Evolutionary conservation across 495 filamentous ascomycete species (phyloP), one percentile per base, ranked within the genome.

Genomic region (Trichoderma asperelloides): DNA sequence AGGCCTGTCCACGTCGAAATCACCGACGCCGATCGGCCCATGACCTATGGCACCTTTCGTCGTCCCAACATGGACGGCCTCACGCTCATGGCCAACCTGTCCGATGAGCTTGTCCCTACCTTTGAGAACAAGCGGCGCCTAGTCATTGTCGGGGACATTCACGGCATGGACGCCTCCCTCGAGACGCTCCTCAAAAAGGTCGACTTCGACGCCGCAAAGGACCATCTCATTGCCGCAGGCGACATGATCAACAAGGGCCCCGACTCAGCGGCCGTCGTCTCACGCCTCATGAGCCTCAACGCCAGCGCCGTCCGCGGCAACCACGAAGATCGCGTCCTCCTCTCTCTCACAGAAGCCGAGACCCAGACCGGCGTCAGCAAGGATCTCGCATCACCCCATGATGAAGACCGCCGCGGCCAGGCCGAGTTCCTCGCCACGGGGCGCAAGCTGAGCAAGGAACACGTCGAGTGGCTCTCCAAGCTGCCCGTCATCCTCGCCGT

Each of bases 201-300:
- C 6, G 72, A 81, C 2, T 97, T 91, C 75, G 77, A 89, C 51
- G 57, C 72, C 16, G 68, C 76, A 0, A 78, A 74, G 23, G 95
- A 98, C 76, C 91, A 96, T 71, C 81, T 97, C 12, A 82, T 97
- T 16, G 81, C 96, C 66, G 83, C 87, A 5, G 95, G 95, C 11
- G 93, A 97, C 73, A 79, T 96, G 69, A 86, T 97, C 70, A 86
- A 88, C 70, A 96, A 96, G 75, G 95, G 95, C 9, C 94, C 94
- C 12, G 88, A 96, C 72, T 93, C 90, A 66, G 63, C 78, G 1
- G 91, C 90, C 37, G 92, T 96, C 0, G 81, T 98, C 37, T 85
- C 91, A 66, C 76, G 92, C 18, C 90, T 88, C 13, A 87, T 88
- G 67, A 73, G 81, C 16, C 75, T 91, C 30, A 82, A 81, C 18